Percentiles rank a stretch among this genome's conserved stretches.
These are phyloP conservation scores for Tulasnella sp. DNA, from an alignment of 768 basidiomycete genomes.

Conservation along the genomic window DNA sequence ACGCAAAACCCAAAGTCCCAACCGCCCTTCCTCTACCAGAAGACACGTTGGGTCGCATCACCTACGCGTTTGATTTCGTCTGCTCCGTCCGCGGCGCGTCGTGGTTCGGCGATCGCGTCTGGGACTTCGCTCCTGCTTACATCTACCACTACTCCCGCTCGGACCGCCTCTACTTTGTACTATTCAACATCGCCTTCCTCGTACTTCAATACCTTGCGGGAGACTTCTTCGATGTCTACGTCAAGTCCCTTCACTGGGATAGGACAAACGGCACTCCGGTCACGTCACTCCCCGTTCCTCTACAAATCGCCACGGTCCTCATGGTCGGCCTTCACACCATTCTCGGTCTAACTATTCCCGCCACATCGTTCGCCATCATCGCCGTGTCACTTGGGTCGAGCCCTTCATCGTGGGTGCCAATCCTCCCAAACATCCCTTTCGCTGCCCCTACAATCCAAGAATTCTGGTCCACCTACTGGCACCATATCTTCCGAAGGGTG, in stretches of 20 bases:
- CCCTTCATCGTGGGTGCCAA: constrained; percentile 24
- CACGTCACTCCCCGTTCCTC: constrained; percentile 18
- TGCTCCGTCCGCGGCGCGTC: constrained; percentile 21
- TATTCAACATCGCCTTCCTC: constrained; percentile 12
- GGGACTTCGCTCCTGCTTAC: constrained; percentile 26
- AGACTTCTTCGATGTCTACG: constrained; percentile 23
- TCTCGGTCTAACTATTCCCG: constrained; percentile 17
- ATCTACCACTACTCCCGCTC: constrained; percentile 2
- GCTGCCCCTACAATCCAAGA: constrained; percentile 20
- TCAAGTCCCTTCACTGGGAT: constrained; percentile 6
- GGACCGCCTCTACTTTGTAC: background rate
- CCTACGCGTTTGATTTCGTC: constrained; percentile 24
- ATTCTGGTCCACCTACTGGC: constrained; percentile 27
- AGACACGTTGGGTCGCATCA: background rate
- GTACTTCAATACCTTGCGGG: constrained; percentile 13
- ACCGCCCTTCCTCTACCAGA: constrained; percentile 15
- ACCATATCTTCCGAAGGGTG: constrained; percentile 21
- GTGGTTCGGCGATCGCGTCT: constrained; percentile 20
- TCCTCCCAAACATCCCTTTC: constrained; percentile 18
- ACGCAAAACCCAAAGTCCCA: background rate
- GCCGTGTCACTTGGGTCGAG: constrained; percentile 9
- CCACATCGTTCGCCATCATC: background rate
- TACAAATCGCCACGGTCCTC: constrained; percentile 22
- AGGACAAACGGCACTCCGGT: constrained; percentile 8
- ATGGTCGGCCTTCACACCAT: background rate